Evolutionary conservation across 257 asterid species (phyloP), one percentile per base, ranked within the genome.

Genomic region (Solanum pennellii): DNA sequence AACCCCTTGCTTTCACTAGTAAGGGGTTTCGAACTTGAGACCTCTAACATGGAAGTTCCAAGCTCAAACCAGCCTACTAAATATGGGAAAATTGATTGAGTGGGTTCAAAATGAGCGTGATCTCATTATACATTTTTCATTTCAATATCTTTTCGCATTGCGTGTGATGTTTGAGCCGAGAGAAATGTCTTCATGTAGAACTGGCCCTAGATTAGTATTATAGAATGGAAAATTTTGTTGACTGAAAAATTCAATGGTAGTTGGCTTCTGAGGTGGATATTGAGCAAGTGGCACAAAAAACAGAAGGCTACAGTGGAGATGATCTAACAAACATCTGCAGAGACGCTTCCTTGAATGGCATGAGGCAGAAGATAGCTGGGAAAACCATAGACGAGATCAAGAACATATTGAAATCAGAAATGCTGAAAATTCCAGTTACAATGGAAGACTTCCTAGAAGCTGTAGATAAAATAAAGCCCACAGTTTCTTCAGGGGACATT

Each of bases 381-480:
- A 94, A 93, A 90, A 93, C 95, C 1, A 94, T 95, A 4, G 96
- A 94, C 45, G 98, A 93, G 93, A 94, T 93, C 82, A 94, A 93
- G 92, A 93, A 87, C 94, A 94, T 96, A 98, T 85, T 97, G 21
- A 96, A 94, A 91, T 98, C 93, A 33, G 98, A 95, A 88, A 96
- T 96, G 31, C 98, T 11, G 60, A 18, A 12, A 37, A 59, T 21
- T 59, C 27, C 6, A 9, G 13, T 21, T 59, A 21, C 68, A 5
- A 60, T 94, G 98, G 94, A 98, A 18, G 98, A 96, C 89, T 96
- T 94, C n/a, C 18, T 91, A 42, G 98, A 95, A 91, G 98, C 98
- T 86, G 87, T 96, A 6, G 89, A 93, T 39, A 96, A 96, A 88
- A 98, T 96, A 82, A 98, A 95, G 84, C 98, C 98, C 2, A 95